Evolutionary conservation across 2,329 filamentous ascomycete genomes (phyloP), one percentile per base, ranked within the genome.

Genomic region (Hawksworthiomyces lignivorus): DNA sequence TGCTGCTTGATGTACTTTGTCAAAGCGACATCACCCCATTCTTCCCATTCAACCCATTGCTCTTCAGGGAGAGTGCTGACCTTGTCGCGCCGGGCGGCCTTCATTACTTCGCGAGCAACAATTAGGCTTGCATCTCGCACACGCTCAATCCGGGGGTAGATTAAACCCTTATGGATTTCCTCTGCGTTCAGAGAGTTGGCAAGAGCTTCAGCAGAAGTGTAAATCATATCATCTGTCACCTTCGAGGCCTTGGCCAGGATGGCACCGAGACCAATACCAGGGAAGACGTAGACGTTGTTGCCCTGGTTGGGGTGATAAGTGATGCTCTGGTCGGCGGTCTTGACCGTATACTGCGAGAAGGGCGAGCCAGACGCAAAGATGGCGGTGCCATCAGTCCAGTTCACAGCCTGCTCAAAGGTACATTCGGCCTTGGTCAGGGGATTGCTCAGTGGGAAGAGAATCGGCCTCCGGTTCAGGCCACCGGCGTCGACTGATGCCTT

Each of bases 391-490:
- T 97, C 84, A 10, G 90, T 97, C 80, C 90, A 81, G 56, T 80
- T 77, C 56, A 97, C 76, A 14, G 92, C 92, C 59, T 92, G 85
- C 71, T 96, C 89, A 56, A 94, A 97, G 14, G 87, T 95, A 70
- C 92, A 97, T 69, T 98, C 92, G 8, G 90, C 94, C 72, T 97
- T 96, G 67, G 84, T 89, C 39, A 89, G 81, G 37, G 92, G 92
- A 70, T 98, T 97, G 65, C 87, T 94, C 32, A 98, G 81, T 41
- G 90, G 90, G 79, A 98, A 97, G 56, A 96, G 83, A 58, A 94
- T 90, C 48, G 92, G 89, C 49, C 79, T 73, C 49, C 88, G 78
- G 62, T 88, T 88, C 52, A 78, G 58, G 37, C 77, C 77, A 37
- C 75, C 73, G 28, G 72, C 66, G 50, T 82, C 76, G 26, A 82